Base-by-base conservation (phyloP, 345 rosid genomes). In the Ceriops tagal region DNA sequence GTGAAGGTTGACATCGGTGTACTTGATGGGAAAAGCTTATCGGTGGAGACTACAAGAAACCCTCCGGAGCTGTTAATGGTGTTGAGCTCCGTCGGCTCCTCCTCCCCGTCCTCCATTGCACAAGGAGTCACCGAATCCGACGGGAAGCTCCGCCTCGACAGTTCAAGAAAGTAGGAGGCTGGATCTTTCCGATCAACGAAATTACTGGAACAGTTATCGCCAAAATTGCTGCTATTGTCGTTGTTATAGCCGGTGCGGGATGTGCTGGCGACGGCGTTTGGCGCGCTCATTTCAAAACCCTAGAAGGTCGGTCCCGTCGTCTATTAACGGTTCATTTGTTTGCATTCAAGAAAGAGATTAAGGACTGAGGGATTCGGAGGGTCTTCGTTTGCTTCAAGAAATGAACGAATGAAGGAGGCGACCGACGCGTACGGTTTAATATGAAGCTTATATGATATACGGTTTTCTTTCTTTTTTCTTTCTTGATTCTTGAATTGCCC, bases 21-120 rank as follows among this genome's bases (percentile, higher is more conserved):
- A 92, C 81, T 88, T 95, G 27, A 92, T 81, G 26, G 92, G 82
- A 49, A 83, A 49, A 92, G 84, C 81, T 95, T 92, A 69, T 92
- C 96, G 16, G 88, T 84, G 65, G 93, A 81, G 61, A 95, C 92
- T 31, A 88, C 79, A 56, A 86, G 79, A 72, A 92, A 95, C 53
- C 98, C 97, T 59, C 92, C 93, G 15, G 97, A 88, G 77, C 93
- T 83, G 75, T 92, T 95, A 71, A 87, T 73, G 31, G 98, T 87
- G 81, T 92, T 95, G 26, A 95, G 88, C 83, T 92, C 96, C 67
- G 88, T 86, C 15, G 97, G 98, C 22, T 67, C 77, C 62, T 84
- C 95, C 75, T 91, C 97, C 0, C 83, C 86, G 7, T 83, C 83
- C 52, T 66, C 86, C 55, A 69, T 46, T n/a, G 43, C 64, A 62